phyloP scores from a whole-genome alignment of 2,329 filamentous ascomycete genomes.

The Iodosphaeria phyllophila region DNA sequence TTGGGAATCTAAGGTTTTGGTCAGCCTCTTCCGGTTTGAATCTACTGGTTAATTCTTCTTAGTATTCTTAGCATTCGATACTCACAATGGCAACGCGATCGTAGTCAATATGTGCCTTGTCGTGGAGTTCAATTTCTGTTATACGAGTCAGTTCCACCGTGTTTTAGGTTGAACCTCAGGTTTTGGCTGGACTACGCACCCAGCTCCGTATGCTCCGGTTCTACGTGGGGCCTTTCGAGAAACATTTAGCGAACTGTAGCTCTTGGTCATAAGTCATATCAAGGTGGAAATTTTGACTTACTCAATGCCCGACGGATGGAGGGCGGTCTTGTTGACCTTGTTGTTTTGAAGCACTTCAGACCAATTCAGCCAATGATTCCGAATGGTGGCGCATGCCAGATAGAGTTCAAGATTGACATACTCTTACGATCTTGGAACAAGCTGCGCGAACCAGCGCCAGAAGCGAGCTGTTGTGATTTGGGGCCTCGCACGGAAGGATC shows the following conservation, averaged over 20 bases:
- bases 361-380: slow-evolving; percentile 6
- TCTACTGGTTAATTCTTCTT: too few relatives aligned
- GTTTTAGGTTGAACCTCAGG: too few relatives aligned
- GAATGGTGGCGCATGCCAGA: background rate
- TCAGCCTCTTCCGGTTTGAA: slow-evolving; percentile 7
- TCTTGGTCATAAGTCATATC: too few relatives aligned
- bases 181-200: slow-evolving; percentile 21
- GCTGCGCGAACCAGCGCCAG: slow-evolving; percentile 14
- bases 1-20: slow-evolving; percentile 47
- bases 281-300: slow-evolving; percentile 33
- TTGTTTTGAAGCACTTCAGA: slow-evolving; percentile 32
- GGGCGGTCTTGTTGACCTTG: slow-evolving; percentile 72
- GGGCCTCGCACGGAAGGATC: slow-evolving; percentile 25
- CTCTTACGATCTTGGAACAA: slow-evolving; percentile 11
- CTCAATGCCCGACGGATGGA: slow-evolving; percentile 82
- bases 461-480: slow-evolving; percentile 19
- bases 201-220: slow-evolving; percentile 78
- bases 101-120: slow-evolving; percentile 97
- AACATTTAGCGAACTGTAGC: slow-evolving; percentile 8
- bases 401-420: slow-evolving; percentile 4
- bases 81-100: slow-evolving; percentile 93
- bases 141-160: slow-evolving; percentile 7
- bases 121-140: slow-evolving; percentile 78
- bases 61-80: too few relatives aligned
- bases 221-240: slow-evolving; percentile 40